Conservation (phyloP, 306 rosid genomes). For the Canavalia ensiformis region DNA sequence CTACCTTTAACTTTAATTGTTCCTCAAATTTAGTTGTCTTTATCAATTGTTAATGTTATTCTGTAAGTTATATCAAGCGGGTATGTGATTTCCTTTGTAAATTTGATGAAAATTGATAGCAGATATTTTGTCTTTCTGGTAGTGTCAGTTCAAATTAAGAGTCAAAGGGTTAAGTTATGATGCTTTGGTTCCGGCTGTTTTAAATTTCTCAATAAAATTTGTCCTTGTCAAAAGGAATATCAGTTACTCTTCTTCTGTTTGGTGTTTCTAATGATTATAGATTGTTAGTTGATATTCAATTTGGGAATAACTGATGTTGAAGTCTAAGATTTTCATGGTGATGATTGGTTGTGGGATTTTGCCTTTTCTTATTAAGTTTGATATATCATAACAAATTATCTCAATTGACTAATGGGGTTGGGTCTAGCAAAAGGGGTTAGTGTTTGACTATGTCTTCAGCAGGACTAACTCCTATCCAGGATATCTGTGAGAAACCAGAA, state of each 20-base stretch:
- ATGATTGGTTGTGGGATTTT: constrained; percentile 14
- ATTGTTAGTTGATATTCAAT: constrained; percentile 8
- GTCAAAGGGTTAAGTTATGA: constrained; percentile 17
- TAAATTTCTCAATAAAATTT: background rate
- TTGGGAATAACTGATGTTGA: background rate
- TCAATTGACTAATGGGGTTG: background rate
- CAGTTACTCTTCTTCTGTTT: background rate
- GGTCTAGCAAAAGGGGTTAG: background rate
- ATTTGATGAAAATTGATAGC: background rate
- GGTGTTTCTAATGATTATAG: background rate
- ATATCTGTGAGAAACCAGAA: background rate
- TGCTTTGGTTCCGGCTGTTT: background rate
- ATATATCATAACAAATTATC: constrained; percentile 9
- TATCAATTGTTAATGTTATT: background rate
- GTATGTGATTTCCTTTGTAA: constrained; percentile 28
- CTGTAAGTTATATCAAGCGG: constrained; percentile 50
- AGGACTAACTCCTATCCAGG: background rate
- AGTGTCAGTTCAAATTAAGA: background rate
- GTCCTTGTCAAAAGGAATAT: background rate
- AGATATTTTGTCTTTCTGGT: background rate
- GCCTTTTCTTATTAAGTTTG: constrained; percentile 9
- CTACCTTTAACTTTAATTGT: background rate
- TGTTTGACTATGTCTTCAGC: background rate
- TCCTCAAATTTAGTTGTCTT: background rate
- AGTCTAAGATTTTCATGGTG: background rate